phyloP scores from a whole-genome alignment of 257 asterid genomes.

The Penstemon davidsonii region DNA sequence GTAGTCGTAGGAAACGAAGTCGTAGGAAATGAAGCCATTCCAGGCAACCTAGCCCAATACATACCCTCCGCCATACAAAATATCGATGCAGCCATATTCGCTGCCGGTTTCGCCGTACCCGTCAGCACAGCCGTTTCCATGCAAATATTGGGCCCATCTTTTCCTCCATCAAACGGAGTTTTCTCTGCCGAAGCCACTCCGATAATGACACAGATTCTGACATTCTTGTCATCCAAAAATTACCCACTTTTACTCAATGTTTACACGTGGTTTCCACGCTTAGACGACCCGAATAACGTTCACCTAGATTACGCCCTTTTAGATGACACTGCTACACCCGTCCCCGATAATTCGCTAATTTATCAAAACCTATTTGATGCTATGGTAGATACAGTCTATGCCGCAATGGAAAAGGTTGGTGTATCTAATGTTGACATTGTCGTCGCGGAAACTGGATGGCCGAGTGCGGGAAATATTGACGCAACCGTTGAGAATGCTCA shows the following conservation, averaged over 20 bases:
- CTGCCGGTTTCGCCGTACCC: slow-evolving; percentile 14
- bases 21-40: slow-evolving; percentile 53
- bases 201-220: slow-evolving; percentile 21
- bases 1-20: slow-evolving; percentile 53
- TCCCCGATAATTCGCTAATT: slow-evolving; percentile 4
- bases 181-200: slow-evolving; percentile 5
- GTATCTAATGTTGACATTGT: slow-evolving; percentile 24
- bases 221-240: slow-evolving; percentile 21
- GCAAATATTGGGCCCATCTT: slow-evolving; percentile 28
- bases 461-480: slow-evolving; percentile 36
- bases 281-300: slow-evolving; percentile 27
- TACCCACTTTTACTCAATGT: slow-evolving; percentile 38
- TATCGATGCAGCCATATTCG: slow-evolving; percentile 27
- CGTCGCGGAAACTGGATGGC: slow-evolving; percentile 61
- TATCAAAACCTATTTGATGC: slow-evolving; percentile 43
- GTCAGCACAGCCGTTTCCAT: slow-evolving; percentile 38
- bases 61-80: slow-evolving; percentile 42
- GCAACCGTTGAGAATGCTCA: slow-evolving; percentile 44
- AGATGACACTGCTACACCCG: background rate
- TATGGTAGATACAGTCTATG: slow-evolving; percentile 41
- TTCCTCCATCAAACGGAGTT: slow-evolving; percentile 39
- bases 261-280: slow-evolving; percentile 43
- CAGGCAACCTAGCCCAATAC: slow-evolving; percentile 30
- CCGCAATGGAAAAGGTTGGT: slow-evolving; percentile 44
- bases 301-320: slow-evolving; percentile 39